Evolutionary conservation across 768 basidiomycete genomes (phyloP).

Genomic region (Russula sp.): DNA sequence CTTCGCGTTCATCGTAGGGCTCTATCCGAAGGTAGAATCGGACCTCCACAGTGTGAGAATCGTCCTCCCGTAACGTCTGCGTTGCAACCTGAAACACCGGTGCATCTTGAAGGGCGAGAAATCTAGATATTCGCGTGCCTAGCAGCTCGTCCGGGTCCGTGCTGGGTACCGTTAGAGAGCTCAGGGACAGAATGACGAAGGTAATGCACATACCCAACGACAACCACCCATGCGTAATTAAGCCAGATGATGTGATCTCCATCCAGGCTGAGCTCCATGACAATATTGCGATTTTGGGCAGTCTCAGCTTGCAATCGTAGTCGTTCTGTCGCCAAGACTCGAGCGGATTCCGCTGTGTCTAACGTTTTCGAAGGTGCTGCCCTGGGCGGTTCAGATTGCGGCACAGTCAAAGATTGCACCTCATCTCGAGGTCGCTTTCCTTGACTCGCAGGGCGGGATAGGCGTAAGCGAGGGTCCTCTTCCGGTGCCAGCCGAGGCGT

Average conservation of each 20-base stretch:
- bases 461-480: conserved; percentile 50
- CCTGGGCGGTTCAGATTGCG: conserved; percentile 32
- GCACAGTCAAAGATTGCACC: conserved; percentile 30
- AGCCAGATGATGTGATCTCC: conserved; percentile 95
- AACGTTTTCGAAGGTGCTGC: conserved; percentile 44
- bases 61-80: conserved; percentile 79
- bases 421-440: conserved; percentile 56
- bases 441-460: conserved; percentile 50
- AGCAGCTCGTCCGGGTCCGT: conserved; percentile 77
- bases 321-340: conserved; percentile 84
- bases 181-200: conserved; percentile 14
- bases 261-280: conserved; percentile 90
- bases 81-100: conserved; percentile 85
- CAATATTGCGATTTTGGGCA: conserved; percentile 93
- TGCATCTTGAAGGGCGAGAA: conserved; percentile 77
- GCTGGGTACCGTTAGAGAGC: conserved; percentile 43
- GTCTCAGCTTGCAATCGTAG: conserved; percentile 88
- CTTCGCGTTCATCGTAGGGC: conserved; percentile 54
- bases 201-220: conserved; percentile 67
- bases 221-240: conserved; percentile 92
- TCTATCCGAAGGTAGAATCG: conserved; percentile 83
- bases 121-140: conserved; percentile 75
- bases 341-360: conserved; percentile 69
- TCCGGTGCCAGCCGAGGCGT: conserved; percentile 49
- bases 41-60: conserved; percentile 91